Base-by-base conservation (phyloP, 2,329 filamentous ascomycete species). In the Aspergillus neotritici region DNA sequence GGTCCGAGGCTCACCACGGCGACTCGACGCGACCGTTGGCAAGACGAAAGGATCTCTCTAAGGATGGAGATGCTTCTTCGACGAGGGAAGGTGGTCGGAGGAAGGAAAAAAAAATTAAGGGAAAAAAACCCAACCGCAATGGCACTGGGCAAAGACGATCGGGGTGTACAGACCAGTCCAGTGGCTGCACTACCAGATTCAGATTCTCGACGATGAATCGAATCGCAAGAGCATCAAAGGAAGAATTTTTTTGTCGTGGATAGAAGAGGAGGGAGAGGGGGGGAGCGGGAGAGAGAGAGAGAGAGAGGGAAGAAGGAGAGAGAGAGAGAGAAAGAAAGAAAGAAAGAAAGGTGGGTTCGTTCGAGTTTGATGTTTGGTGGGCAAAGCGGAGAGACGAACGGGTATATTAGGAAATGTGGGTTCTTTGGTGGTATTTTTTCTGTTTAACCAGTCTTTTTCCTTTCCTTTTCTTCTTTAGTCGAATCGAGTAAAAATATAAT, bases 81-180 rank as follows among this genome's bases (percentile, higher is more conserved):
- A 25, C 21, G 21, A 25, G 21, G 21, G 21, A 25, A 25, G 21
- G 21, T 25, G 21, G 21, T 25, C 21, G 21, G 21, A n/a, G n/a
- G n/a, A n/a, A n/a, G n/a, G n/a, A n/a, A 25, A 25, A 25, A 25
- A 25, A 25, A 25, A 25, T 41, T 54, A 51, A 53, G 43, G 40
- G 45, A 50, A 44, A 49, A 43, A 54, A 55, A 60, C 55, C 57
- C 51, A 53, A 57, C 51, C 44, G 51, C 51, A 52, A 53, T 43
- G 53, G 42, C 49, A 57, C 55, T 60, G 56, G 52, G 52, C 54
- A 54, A 60, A 52, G 54, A 57, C 46, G 52, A 57, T 59, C 55
- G 63, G 52, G 52, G 65, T 2, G 21, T 59, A 67, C 65, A 67
- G 63, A 61, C 67, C 67, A 70, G 66, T 61, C 67, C 67, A 70